These are phyloP conservation scores for Sporisorium graminicola DNA, from an alignment of 1,284 basidiomycete species.

Conservation along the genomic window DNA sequence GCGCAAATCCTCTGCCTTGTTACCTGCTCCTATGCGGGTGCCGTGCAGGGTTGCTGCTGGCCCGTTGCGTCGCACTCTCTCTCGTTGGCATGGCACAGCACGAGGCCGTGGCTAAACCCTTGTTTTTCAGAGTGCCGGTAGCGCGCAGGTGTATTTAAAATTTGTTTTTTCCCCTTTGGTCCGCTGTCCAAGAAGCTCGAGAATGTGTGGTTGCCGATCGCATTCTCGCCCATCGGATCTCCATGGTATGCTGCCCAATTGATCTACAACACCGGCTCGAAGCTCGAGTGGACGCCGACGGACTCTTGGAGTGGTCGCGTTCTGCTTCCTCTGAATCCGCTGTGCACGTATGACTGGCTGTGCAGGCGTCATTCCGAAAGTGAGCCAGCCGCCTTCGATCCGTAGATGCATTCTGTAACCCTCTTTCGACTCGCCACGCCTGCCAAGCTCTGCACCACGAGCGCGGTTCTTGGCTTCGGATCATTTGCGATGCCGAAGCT, in stretches of 20 bases:
- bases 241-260: too few species aligned
- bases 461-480: too few species aligned
- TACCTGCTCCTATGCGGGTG: too few species aligned
- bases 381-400: not conserved
- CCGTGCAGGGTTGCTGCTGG: too few species aligned
- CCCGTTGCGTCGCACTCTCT: too few species aligned
- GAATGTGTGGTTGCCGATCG: not conserved
- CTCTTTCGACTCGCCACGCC: not conserved
- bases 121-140: too few species aligned
- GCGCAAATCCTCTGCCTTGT: not conserved
- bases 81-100: not conserved
- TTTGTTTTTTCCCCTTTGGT: not conserved
- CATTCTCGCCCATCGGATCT: not conserved
- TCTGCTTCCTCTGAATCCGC: too few species aligned
- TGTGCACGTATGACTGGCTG: not conserved
- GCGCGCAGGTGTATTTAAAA: too few species aligned
- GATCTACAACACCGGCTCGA: too few species aligned
- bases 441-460: not conserved
- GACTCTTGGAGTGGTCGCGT: too few species aligned
- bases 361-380: slow-evolving; percentile 6
- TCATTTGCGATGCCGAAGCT: not conserved
- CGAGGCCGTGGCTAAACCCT: not conserved
- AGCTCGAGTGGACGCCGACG: not conserved
- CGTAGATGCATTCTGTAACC: not conserved
- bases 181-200: not conserved